These are phyloP conservation scores for Hypocrella siamensis DNA, from an alignment of 2,329 filamentous ascomycete species.

Conservation along the genomic window DNA sequence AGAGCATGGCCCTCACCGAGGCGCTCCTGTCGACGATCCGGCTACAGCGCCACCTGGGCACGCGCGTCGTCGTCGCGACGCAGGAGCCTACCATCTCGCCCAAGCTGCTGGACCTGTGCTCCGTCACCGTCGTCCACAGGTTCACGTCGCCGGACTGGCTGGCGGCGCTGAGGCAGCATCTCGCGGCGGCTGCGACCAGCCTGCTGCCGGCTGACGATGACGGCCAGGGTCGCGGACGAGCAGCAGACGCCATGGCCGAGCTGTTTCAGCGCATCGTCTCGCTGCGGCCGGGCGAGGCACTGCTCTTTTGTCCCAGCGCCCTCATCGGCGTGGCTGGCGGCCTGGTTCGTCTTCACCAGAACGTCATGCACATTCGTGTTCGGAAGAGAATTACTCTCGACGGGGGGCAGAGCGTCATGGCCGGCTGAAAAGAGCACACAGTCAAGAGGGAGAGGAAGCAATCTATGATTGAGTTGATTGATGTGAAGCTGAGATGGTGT, in stretches of 20 bases:
- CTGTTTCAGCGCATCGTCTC: conserved; percentile 26
- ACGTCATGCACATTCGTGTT: conserved; percentile 23
- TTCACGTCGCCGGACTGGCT: conserved; percentile 56
- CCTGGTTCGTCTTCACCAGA: conserved; percentile 15
- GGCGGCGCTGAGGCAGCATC: conserved; percentile 21
- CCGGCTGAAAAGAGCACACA: conserved; percentile 7
- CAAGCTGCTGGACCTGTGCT: conserved; percentile 54
- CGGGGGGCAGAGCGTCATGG: conserved; percentile 29
- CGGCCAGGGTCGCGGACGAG: background rate
- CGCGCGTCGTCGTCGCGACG: conserved; percentile 55
- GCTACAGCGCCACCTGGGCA: conserved; percentile 53
- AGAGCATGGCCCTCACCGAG: conserved; percentile 43
- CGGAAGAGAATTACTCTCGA: conserved; percentile 26
- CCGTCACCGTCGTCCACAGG: conserved; percentile 55
- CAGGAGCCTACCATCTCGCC: conserved; percentile 63
- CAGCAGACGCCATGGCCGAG: conserved; percentile 8
- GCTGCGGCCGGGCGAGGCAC: conserved; percentile 26
- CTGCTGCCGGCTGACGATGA: background rate
- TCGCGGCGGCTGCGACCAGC: conserved; percentile 20
- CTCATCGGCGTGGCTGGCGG: conserved; percentile 11
- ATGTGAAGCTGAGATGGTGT: background rate
- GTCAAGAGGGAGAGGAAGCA: background rate
- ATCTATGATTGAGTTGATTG: background rate
- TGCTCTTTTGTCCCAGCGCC: conserved; percentile 30
- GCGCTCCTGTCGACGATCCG: conserved; percentile 47